phyloP scores from a whole-genome alignment of 129 eudicot species.

The Flaveria sonorensis region DNA sequence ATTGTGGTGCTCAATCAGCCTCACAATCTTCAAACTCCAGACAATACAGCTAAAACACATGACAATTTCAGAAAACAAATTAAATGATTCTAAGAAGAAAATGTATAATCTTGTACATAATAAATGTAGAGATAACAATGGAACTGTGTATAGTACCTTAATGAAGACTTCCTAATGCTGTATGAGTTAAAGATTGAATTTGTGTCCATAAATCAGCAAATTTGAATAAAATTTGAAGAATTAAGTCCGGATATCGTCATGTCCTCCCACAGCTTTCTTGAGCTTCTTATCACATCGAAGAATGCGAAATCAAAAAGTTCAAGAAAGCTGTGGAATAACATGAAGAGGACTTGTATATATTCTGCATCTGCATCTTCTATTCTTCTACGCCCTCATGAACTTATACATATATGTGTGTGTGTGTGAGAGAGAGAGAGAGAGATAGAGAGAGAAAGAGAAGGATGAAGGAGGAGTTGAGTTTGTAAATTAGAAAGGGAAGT shows the following conservation, averaged over 20 bases:
- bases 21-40: neutral
- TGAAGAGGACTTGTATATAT: slow-evolving; percentile 42
- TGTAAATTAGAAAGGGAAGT: slow-evolving; percentile 21
- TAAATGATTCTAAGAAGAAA: no score
- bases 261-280: slow-evolving; percentile 57
- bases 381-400: slow-evolving; percentile 11
- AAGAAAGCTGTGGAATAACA: slow-evolving; percentile 97
- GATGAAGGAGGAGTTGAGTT: slow-evolving; percentile 12
- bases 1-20: no score
- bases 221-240: neutral
- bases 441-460: neutral
- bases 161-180: no score
- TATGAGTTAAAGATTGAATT: no score
- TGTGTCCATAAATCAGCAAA: neutral
- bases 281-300: slow-evolving; percentile 28
- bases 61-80: neutral
- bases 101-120: no score
- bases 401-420: neutral
- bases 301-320: slow-evolving; percentile 44
- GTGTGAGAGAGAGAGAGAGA: slow-evolving; percentile 10
- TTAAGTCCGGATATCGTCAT: slow-evolving; percentile 39
- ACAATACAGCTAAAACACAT: neutral
- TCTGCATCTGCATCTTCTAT: slow-evolving; percentile 18
- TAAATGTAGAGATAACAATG: no score
- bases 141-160: no score